Base-by-base conservation (phyloP, 1,139 yeast species). In the Geotrichum australiense region DNA sequence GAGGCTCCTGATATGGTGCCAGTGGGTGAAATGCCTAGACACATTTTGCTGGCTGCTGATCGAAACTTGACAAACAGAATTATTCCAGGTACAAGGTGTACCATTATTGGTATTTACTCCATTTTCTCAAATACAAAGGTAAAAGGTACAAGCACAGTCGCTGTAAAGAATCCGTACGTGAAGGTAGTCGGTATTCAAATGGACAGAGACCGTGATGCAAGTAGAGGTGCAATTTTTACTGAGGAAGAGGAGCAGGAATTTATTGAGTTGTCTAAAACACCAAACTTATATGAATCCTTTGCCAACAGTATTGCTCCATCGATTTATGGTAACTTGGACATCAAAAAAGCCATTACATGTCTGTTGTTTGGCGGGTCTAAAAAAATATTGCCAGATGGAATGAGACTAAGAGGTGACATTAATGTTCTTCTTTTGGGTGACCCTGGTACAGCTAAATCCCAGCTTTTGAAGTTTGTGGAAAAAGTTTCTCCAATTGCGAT, bases 371-470 rank as follows among this genome's bases (percentile, higher is more conserved):
- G 98, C 42, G 99, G 99, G 0, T 83, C 96, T 6, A 84, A 87
- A 57, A 89, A 91, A 56, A 61, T 87, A 3, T 67, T 93, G 42
- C 97, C 98, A 0, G 99, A 91, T 65, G 95, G 96, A 11, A 85
- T 89, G 94, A 71, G 96, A 57, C 71, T 93, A 47, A 77, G 99
- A 69, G 99, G 99, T 55, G 99, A 91, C 62, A 86, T 91, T 53
- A 91, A 93, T 58, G 96, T 93, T 7, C 70, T 91, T 41, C 64
- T 91, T 46, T 71, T 93, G 37, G 99, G 99, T 64, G 99, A 91
- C 59, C 99, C 99, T 14, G 98, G 98, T 69, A 91, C 98, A 18
- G 97, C 98, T 39, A 91, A 91, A 61, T 91, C 98, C 10, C 99
- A 91, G 68, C 68, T 91, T 48, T 73, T 91, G 55, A 91, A 93